Base-by-base conservation (phyloP, 768 basidiomycete genomes). In the Podaxis carcinomalis region DNA sequence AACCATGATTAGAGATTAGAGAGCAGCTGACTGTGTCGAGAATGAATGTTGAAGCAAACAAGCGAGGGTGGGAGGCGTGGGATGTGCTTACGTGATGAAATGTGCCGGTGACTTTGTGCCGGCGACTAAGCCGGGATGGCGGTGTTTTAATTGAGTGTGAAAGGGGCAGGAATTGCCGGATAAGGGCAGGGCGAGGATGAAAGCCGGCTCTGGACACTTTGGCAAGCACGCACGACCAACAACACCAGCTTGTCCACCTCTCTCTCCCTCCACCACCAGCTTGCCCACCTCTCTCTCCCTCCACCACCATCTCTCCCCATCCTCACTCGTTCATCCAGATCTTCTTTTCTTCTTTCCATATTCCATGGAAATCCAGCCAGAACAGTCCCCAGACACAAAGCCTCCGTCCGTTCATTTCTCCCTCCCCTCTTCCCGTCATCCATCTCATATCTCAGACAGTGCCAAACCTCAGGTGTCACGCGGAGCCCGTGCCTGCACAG, bases 401-500 rank as follows among this genome's bases (percentile, higher is more conserved):
- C 64, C 68, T 32, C 60, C 65, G 76, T 78, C 67, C 62, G 69
- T 69, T 49, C 61, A 56, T 51, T 56, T 58, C 63, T 59, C 54
- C 53, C 56, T 61, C 49, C 44, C n/a, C 28, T 21, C 50, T 40
- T 7, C 25, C 40, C 51, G 55, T 44, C 57, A 62, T 56, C 57
- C 47, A 37, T 50, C 39, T 53, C 51, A 58, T 47, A 40, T 59
- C 47, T 52, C 47, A 40, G 36, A 14, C 68, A 79, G 80, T 58
- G 27, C 74, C 63, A 83, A 83, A 69, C 62, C 78, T 13, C 81
- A 80, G 56, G 79, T 83, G 52, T 75, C 81, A 52, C 76, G 83
- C 51, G 83, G 83, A 50, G 82, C 83, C 32, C 74, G 83, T 36
- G 92, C 92, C 16, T 94, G 92, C 70, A 92, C 89, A 42, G 90